Conservation (phyloP, 164 flowering plant genomes). For the Santalum album region DNA sequence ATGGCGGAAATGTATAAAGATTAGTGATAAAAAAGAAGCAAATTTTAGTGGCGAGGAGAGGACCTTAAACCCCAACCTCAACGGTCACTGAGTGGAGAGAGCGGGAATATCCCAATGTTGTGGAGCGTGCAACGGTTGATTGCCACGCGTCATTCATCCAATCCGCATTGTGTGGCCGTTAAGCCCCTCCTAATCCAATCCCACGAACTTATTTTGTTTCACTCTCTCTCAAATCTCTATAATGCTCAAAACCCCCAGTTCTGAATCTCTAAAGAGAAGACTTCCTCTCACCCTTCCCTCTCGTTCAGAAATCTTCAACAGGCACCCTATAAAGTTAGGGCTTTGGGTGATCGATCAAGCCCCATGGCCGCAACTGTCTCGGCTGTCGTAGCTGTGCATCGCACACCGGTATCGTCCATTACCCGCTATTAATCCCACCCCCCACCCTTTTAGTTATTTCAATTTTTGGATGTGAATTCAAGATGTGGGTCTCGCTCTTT, state of each 20-base stretch:
- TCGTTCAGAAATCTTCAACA: no score
- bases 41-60: background rate
- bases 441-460: no score
- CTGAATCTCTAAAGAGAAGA: no score
- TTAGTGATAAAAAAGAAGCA: background rate
- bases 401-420: slow-evolving; percentile 22
- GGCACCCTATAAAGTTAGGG: no score
- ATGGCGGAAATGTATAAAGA: no score
- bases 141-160: slow-evolving; percentile 25
- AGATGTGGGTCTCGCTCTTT: no score
- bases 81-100: background rate
- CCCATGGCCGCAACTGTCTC: slow-evolving; percentile 32
- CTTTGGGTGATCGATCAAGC: no score
- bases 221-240: background rate
- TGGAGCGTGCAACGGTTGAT: background rate
- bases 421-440: background rate
- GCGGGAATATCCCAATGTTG: background rate
- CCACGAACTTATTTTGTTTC: slow-evolving; percentile 8
- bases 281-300: background rate
- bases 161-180: slow-evolving; percentile 38
- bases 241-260: background rate
- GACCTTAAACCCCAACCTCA: slow-evolving; percentile 8
- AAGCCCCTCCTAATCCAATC: slow-evolving; percentile 9
- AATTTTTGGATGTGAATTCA: no score
- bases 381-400: slow-evolving; percentile 33